Evolutionary conservation across 1,284 basidiomycete genomes (phyloP).

Genomic region (Inonotus hispidus): DNA sequence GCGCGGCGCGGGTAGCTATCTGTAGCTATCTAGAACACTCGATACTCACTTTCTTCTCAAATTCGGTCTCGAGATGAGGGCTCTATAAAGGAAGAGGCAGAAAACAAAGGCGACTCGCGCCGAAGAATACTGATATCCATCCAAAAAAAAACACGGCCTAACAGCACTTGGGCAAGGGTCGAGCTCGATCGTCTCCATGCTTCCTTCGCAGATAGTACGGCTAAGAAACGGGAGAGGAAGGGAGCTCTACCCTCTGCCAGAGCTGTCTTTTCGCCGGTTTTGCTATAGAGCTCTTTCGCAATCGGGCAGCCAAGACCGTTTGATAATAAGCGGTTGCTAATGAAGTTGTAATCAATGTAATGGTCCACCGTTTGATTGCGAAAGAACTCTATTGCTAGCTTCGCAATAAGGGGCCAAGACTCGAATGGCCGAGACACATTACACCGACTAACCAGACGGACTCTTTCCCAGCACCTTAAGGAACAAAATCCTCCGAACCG

Average conservation of each 20-base stretch:
- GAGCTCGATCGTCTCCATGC: slow-evolving; percentile 17
- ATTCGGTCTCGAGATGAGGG: background rate
- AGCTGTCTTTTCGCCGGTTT: background rate
- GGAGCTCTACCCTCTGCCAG: slow-evolving; percentile 1
- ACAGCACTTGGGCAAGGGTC: slow-evolving; percentile 20
- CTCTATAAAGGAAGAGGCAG: background rate
- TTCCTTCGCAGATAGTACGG: background rate
- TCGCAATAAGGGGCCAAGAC: no score
- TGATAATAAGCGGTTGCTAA: no score
- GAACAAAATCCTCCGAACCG: no score
- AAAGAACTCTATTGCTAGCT: no score
- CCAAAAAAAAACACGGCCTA: background rate
- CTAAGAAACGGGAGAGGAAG: background rate
- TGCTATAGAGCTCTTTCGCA: no score
- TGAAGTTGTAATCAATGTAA: no score
- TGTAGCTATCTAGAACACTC: background rate
- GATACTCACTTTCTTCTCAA: background rate
- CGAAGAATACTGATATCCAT: background rate
- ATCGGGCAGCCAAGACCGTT: no score
- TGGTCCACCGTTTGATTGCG: no score
- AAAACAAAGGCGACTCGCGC: background rate
- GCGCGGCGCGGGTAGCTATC: background rate
- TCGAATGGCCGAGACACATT: no score
- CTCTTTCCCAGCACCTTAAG: no score
- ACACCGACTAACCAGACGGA: no score